phyloP scores from a whole-genome alignment of 192 early-diverging fungal genomes.

The Spinellus fusiger region DNA sequence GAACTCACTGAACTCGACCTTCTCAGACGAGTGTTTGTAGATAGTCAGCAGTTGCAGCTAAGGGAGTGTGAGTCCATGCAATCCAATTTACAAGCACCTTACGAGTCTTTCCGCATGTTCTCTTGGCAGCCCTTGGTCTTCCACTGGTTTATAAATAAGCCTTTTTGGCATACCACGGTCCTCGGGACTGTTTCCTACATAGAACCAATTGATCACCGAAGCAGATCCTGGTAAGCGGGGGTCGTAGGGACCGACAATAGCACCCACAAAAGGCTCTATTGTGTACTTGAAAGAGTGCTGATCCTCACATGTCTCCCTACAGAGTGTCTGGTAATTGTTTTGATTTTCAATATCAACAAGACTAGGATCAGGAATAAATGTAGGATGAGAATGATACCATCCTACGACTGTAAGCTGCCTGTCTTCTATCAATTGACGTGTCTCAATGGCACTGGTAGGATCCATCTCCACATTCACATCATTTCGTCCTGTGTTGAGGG shows the following conservation, averaged over 20 bases:
- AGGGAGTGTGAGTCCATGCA: not conserved
- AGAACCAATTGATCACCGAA: conserved; percentile 87
- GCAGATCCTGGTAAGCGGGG: conserved; percentile 65
- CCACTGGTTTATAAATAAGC: conserved; percentile 50
- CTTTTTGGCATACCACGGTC: conserved; percentile 63
- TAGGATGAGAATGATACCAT: conserved; percentile 95
- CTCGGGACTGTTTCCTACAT: conserved; percentile 48
- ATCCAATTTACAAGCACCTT: not conserved
- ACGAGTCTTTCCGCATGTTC: conserved; percentile 50
- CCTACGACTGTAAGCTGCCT: conserved; percentile 76
- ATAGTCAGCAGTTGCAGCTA: conserved; percentile 53
- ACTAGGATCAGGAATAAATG: conserved; percentile 81
- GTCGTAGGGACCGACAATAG: conserved; percentile 87
- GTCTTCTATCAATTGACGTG: conserved; percentile 65
- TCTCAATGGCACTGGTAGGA: conserved; percentile 71
- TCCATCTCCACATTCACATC: conserved; percentile 88
- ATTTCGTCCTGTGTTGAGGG: conserved; percentile 63
- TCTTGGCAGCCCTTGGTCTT: conserved; percentile 40
- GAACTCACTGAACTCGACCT: conserved; percentile 58
- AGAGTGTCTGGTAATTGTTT: conserved; percentile 75
- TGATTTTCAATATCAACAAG: conserved; percentile 90
- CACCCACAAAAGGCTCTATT: conserved; percentile 81
- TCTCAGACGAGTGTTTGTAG: conserved; percentile 49
- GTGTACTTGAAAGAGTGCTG: conserved; percentile 11
- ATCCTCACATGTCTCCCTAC: conserved; percentile 49